Evolutionary conservation across 2,329 filamentous ascomycete genomes (phyloP), one percentile per base, ranked within the genome.

Genomic region (Myriosclerotinia curreyana): DNA sequence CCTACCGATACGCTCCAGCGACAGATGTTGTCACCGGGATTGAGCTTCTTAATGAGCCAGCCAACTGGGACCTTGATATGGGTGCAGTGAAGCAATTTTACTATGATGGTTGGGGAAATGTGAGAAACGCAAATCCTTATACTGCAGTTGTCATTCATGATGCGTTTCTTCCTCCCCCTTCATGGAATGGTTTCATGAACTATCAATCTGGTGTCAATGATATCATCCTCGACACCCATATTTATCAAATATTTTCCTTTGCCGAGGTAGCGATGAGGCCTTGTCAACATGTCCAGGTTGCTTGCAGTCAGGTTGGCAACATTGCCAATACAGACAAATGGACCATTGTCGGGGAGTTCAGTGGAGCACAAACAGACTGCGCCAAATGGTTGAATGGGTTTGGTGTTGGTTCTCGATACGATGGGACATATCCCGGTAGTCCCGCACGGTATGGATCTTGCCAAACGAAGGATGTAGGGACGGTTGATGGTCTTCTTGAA

Each of bases 151-250:
- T 87, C 31, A 77, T 90, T 52, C 81, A 84, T 60, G 84, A 86
- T 67, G 83, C 81, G 9, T 87, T 86, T 75, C 73, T 79, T 5
- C 78, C 82, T 1, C 79, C 77, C 46, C 78, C 77, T 8, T 74
- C 71, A 34, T 90, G 85, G 84, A 89, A 89, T 70, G 83, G 81
- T 3, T 86, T 84, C 74, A 79, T 88, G 73, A 82, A 79, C 62
- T 60, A 60, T 25, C 34, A 60, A 51, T 77, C 76, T 28, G 69
- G 72, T 7, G 67, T 74, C n/a, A 72, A 75, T 49, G 66, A 71
- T 44, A 78, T 80, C 62, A 77, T 75, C 46, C 68, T 80, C 50
- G 78, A 79, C 62, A 76, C 74, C 0, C 79, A 79, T 62, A 76
- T 79, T 58, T 80, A 79, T 67, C 78, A 80, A 68, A 76, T 80